Conservation (phyloP, 129 eudicot genomes). For the Pulicaria dysenterica region DNA sequence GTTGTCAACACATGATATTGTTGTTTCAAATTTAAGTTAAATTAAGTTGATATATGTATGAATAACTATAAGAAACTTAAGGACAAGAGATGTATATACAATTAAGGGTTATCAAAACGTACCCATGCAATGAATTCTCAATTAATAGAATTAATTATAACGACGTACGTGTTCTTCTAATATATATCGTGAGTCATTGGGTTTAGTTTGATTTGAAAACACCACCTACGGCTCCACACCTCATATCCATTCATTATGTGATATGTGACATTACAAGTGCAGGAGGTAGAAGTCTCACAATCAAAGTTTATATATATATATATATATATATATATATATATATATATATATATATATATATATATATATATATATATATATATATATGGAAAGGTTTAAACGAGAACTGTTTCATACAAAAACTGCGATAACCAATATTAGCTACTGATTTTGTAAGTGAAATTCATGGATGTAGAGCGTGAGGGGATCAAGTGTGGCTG, state of each 20-base stretch:
- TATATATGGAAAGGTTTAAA: too few relatives aligned
- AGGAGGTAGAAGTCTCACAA: not conserved
- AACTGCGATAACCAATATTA: too few relatives aligned
- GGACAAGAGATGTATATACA: not conserved
- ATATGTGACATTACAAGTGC: conserved; percentile 17
- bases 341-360: too few relatives aligned
- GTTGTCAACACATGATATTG: too few relatives aligned
- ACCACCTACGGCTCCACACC: conserved; percentile 15
- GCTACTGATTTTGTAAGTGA: too few relatives aligned
- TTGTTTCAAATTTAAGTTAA: too few relatives aligned
- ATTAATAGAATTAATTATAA: too few relatives aligned
- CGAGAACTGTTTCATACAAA: too few relatives aligned
- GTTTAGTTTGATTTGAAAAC: conserved; percentile 8
- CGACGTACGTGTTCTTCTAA: not conserved
- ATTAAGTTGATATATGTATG: not conserved
- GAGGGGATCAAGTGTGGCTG: too few relatives aligned
- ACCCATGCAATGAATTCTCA: not conserved
- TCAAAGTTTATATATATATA: not conserved
- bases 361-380: too few relatives aligned
- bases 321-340: too few relatives aligned
- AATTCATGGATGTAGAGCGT: too few relatives aligned
- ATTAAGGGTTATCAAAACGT: not conserved
- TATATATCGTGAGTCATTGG: not conserved
- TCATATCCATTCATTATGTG: not conserved
- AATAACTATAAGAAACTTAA: not conserved